A percentile compares a stretch with the other conserved stretches of the same genome.
These are phyloP conservation scores for Tetracladium maxilliforme DNA, from an alignment of 2,329 filamentous ascomycete genomes.

Conservation along the genomic window DNA sequence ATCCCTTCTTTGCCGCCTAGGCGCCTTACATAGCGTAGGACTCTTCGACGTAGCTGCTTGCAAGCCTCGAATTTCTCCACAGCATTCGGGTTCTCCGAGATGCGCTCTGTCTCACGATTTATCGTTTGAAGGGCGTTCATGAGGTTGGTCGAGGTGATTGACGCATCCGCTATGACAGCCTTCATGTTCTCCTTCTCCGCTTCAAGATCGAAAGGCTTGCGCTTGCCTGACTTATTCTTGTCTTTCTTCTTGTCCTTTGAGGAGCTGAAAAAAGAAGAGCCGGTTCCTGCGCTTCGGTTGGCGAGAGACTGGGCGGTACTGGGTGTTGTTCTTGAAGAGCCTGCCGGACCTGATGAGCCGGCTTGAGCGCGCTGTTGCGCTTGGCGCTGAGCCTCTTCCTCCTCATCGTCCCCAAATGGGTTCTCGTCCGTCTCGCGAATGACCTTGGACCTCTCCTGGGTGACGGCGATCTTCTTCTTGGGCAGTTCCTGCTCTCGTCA, in stretches of 20 bases:
- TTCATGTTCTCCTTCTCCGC: conserved; percentile 81
- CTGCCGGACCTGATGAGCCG: conserved; percentile 4
- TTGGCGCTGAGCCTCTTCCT: conserved; percentile 25
- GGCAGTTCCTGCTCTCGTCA: conserved; percentile 36
- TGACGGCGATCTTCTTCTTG: conserved; percentile 54
- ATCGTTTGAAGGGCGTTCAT: conserved; percentile 77
- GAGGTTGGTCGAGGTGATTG: conserved; percentile 82
- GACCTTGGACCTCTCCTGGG: conserved; percentile 68
- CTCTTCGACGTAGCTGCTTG: conserved; percentile 70
- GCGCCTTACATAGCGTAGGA: conserved; percentile 60
- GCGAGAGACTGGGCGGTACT: conserved; percentile 5
- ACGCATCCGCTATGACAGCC: conserved; percentile 74
- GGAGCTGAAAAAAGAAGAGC: conserved; percentile 6
- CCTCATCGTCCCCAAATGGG: conserved; percentile 53
- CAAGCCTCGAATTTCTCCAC: conserved; percentile 70
- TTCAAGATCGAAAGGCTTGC: conserved; percentile 65
- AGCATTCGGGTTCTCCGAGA: conserved; percentile 70
- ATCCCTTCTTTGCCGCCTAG: too few species aligned
- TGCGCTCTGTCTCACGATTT: conserved; percentile 76
- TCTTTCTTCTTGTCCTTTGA: conserved; percentile 28
- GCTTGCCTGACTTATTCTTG: conserved; percentile 41
- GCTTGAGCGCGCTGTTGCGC: conserved; percentile 3
- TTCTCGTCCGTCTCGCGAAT: conserved; percentile 63
- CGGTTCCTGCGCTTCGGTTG: conserved; percentile 6
- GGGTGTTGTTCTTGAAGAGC: conserved; percentile 7